Evolutionary conservation across 2,329 filamentous ascomycete species (phyloP).

Genomic region (Neonectria neomacrospora): DNA sequence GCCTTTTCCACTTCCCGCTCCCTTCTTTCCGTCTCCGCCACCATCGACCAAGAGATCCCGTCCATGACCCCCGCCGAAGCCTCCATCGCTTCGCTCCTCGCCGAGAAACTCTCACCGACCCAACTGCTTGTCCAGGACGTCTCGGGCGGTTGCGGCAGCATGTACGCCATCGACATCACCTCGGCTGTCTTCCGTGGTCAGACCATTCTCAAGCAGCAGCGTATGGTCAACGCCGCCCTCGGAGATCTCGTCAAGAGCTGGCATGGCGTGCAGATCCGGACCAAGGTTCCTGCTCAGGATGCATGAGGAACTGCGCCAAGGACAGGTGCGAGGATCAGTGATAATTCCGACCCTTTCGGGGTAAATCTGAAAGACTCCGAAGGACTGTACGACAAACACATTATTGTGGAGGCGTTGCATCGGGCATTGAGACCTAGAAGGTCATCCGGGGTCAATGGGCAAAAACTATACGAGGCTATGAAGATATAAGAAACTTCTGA

Average conservation of each 20-base stretch:
- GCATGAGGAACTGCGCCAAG: constrained; percentile 1
- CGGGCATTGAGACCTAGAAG: background rate
- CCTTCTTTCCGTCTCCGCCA: constrained; percentile 11
- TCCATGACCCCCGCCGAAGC: constrained; percentile 63
- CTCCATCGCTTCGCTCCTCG: constrained; percentile 66
- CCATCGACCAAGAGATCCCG: constrained; percentile 36
- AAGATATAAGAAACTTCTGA: background rate
- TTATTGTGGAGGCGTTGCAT: background rate
- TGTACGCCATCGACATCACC: constrained; percentile 86
- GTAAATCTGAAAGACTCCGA: background rate
- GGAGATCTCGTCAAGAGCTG: constrained; percentile 81
- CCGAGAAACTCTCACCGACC: constrained; percentile 61
- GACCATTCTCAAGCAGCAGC: constrained; percentile 82
- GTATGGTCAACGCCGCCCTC: constrained; percentile 80
- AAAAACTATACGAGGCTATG: background rate
- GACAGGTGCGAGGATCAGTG: background rate
- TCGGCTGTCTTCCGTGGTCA: constrained; percentile 77
- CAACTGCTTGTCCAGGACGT: constrained; percentile 78
- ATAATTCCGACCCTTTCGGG: background rate
- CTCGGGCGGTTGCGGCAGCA: constrained; percentile 84
- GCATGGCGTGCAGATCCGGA: constrained; percentile 86
- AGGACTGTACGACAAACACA: background rate
- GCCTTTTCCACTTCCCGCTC: constrained; percentile 23
- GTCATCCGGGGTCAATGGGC: background rate
- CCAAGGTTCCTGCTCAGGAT: constrained; percentile 58